phyloP scores from a whole-genome alignment of 2,329 filamentous ascomycete genomes.

The Biscogniauxia mediterranea region DNA sequence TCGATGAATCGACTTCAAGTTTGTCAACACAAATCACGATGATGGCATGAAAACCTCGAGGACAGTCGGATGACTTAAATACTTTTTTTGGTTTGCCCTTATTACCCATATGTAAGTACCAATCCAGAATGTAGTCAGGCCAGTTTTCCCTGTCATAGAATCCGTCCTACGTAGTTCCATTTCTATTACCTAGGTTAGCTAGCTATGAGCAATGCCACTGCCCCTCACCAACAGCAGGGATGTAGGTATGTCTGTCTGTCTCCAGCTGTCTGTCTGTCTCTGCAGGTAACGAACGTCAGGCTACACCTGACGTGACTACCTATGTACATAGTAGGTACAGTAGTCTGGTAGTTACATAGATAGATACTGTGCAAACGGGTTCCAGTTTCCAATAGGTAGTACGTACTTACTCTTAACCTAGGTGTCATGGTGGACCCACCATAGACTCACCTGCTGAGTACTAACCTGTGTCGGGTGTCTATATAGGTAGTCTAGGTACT shows the following conservation, averaged over 20 bases:
- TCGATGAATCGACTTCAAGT: not conserved
- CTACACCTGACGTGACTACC: no score
- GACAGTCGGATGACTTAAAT: conserved; percentile 5
- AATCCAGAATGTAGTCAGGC: not conserved
- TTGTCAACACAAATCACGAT: conserved; percentile 1
- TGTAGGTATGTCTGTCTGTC: not conserved
- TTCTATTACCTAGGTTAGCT: not conserved
- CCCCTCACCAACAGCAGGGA: not conserved
- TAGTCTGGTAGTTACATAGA: no score
- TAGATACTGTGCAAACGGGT: not conserved
- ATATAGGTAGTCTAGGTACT: not conserved
- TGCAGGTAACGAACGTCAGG: no score
- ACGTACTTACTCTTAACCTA: no score
- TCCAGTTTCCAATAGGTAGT: no score
- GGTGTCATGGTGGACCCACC: no score
- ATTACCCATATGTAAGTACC: not conserved
- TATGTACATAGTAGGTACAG: no score
- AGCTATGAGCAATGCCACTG: not conserved
- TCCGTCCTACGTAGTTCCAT: not conserved
- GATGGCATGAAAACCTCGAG: conserved; percentile 4
- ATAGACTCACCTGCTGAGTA: no score
- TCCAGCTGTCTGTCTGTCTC: no score
- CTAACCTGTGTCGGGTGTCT: no score
- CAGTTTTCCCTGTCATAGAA: not conserved
- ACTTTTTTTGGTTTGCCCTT: not conserved